Evolutionary conservation across 371 early-diverging fungal genomes (phyloP).

Genomic region (Cokeromyces recurvatus): DNA sequence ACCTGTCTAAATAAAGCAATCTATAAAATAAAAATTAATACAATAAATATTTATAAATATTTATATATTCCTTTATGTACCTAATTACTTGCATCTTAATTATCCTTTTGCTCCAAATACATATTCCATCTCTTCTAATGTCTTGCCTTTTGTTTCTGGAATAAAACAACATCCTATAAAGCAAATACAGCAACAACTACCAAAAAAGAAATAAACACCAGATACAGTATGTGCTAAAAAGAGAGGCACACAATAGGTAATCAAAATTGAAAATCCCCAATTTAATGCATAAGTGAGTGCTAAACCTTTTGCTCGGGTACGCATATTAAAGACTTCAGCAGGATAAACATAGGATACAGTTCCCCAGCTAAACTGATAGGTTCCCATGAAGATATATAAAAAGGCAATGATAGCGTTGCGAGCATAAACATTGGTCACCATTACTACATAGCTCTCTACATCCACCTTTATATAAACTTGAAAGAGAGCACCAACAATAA

Average conservation of each 20-base stretch:
- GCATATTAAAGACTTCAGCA: conserved; percentile 55
- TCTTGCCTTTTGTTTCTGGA: conserved; percentile 52
- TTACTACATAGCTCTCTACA: conserved; percentile 16
- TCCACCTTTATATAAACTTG: conserved; percentile 22
- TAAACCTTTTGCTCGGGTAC: conserved; percentile 39
- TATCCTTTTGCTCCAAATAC: too few relatives aligned
- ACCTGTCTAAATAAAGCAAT: too few relatives aligned
- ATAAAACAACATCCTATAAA: conserved; percentile 47
- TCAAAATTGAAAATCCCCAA: conserved; percentile 52
- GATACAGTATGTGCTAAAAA: conserved; percentile 52
- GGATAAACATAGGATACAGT: conserved; percentile 60
- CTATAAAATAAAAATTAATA: too few relatives aligned
- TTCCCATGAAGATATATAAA: conserved; percentile 37
- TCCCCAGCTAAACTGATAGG: conserved; percentile 55
- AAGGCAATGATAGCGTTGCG: conserved; percentile 37
- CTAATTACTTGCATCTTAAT: too few relatives aligned
- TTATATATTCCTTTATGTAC: too few relatives aligned
- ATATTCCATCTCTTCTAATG: conserved; percentile 52
- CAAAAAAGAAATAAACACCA: conserved; percentile 57
- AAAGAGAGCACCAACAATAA: conserved; percentile 41
- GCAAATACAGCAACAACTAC: conserved; percentile 29
- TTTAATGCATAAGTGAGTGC: conserved; percentile 54
- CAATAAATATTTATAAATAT: too few relatives aligned
- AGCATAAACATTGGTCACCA: conserved; percentile 23
- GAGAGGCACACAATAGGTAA: conserved; percentile 36